Percentiles rank a stretch among this genome's conserved stretches.
Conservation (phyloP, 257 asterid genomes). For the Jacaranda copaia region DNA sequence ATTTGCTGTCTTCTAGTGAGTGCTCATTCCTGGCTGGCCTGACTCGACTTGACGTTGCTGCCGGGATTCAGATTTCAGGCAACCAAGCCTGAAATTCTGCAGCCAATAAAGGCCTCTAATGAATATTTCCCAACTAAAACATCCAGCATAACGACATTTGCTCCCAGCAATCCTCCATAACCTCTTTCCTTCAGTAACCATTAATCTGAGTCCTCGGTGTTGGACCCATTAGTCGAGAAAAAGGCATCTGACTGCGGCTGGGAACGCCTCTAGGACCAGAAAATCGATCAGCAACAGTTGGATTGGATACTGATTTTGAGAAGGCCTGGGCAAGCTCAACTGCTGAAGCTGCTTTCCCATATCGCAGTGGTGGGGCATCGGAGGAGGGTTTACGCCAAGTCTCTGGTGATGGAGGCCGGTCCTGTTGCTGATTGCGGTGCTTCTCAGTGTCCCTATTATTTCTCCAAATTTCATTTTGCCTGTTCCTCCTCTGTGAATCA, state of each 20-base stretch:
- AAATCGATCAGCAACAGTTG: conserved; percentile 52
- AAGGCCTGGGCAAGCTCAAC: conserved; percentile 95
- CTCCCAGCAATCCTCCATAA: conserved; percentile 11
- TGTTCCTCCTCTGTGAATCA: conserved; percentile 66
- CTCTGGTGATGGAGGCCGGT: conserved; percentile 88
- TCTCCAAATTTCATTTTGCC: conserved; percentile 68
- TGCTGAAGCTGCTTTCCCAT: conserved; percentile 87
- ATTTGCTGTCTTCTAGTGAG: conserved; percentile 29
- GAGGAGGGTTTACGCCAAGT: conserved; percentile 82
- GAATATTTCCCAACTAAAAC: conserved; percentile 22
- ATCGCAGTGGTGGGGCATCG: conserved; percentile 52
- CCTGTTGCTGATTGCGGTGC: conserved; percentile 62
- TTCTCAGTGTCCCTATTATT: conserved; percentile 62
- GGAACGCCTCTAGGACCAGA: conserved; percentile 67
- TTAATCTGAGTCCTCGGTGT: conserved; percentile 86
- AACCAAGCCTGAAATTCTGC: conserved; percentile 17
- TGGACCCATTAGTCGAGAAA: conserved; percentile 82
- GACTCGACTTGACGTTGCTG: background rate
- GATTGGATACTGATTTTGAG: conserved; percentile 75
- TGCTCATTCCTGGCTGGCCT: background rate
- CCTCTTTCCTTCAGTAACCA: conserved; percentile 63
- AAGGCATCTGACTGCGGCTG: conserved; percentile 67
- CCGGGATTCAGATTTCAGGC: conserved; percentile 29
- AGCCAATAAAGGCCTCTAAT: background rate
- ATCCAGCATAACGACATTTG: background rate